A percentile compares a stretch with the other conserved stretches of the same genome.
Conservation (phyloP, 495 filamentous ascomycete genomes). For the Xylaria flabelliformis region DNA sequence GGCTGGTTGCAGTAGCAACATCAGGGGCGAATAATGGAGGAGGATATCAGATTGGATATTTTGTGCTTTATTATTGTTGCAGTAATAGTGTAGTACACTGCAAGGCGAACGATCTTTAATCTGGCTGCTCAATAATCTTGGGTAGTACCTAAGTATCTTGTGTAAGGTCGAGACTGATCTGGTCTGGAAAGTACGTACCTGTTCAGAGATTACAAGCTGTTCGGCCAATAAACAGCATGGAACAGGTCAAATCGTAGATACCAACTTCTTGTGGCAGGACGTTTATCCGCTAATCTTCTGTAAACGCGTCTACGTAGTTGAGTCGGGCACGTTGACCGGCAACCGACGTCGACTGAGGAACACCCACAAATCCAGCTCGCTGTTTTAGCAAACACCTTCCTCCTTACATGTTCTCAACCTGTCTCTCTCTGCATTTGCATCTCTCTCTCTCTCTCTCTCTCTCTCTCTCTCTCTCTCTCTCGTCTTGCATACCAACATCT, state of each 20-base stretch:
- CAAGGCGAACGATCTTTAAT: background rate
- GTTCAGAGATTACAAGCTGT: background rate
- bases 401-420: conserved; percentile 14
- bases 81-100: background rate
- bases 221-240: background rate
- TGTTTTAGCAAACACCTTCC: conserved; percentile 16
- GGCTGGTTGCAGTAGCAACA: conserved; percentile 16
- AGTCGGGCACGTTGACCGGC: conserved; percentile 16
- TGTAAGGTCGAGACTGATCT: background rate
- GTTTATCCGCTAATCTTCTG: background rate
- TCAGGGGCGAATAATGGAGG: background rate
- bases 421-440: background rate
- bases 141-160: background rate
- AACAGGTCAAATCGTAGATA: background rate
- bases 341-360: conserved; percentile 23
- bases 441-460: no score
- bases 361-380: conserved; percentile 26
- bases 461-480: background rate
- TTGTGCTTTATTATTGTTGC: background rate
- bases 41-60: background rate
- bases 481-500: conserved; percentile 2
- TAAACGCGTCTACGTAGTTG: background rate
- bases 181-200: background rate
- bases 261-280: background rate
- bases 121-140: background rate